Conservation (phyloP, 208 protist genomes). For the Porcisia hertigi region DNA sequence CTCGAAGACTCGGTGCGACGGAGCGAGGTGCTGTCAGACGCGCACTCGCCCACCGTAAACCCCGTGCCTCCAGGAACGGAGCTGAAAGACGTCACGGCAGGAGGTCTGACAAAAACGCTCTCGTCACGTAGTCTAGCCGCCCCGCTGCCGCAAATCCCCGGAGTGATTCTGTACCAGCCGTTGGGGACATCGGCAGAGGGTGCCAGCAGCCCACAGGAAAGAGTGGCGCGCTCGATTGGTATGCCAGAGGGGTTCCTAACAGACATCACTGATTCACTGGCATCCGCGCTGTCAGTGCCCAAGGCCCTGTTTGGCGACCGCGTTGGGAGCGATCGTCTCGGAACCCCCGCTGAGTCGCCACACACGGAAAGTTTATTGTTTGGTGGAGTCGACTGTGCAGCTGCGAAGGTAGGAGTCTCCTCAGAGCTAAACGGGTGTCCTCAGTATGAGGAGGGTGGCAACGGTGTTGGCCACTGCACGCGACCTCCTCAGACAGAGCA, state of each 20-base stretch:
- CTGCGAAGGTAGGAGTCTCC: neutral
- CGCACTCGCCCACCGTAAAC: neutral
- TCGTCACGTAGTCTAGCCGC: neutral
- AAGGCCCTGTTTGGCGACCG: too few relatives aligned
- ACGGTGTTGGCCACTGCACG: neutral
- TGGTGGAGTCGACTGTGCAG: neutral
- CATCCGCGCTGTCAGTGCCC: neutral
- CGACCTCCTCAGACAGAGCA: neutral
- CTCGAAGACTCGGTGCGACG: slow-evolving; percentile 19
- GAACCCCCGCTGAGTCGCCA: too few relatives aligned
- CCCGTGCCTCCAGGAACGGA: neutral
- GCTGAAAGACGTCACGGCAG: neutral
- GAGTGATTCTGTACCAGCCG: neutral
- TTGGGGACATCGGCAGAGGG: neutral
- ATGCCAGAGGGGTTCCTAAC: neutral
- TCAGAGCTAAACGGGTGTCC: neutral
- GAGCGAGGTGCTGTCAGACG: slow-evolving; percentile 8
- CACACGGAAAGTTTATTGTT: neutral
- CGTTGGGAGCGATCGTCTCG: neutral
- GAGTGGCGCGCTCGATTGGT: neutral
- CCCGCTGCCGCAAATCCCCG: neutral
- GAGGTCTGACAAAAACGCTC: neutral
- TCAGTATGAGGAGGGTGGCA: neutral
- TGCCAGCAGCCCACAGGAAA: neutral
- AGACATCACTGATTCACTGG: neutral